These are phyloP conservation scores for Neurospora terricola DNA, from an alignment of 495 filamentous ascomycete species.

Conservation along the genomic window DNA sequence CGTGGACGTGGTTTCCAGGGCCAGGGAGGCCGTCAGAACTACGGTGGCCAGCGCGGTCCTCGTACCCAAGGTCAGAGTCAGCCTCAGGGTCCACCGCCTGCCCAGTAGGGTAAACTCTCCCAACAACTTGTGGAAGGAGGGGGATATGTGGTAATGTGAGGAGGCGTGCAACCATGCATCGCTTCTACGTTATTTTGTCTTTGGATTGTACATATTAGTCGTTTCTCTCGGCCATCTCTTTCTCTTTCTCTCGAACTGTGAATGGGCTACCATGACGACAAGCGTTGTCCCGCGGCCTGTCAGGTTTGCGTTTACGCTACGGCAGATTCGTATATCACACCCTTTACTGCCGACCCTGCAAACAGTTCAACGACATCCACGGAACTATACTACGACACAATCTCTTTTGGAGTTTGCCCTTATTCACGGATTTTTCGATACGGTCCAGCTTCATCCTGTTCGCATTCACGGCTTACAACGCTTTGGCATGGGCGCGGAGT, in stretches of 20 bases:
- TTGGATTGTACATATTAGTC: constrained; percentile 26
- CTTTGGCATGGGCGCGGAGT: neutral
- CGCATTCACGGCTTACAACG: neutral
- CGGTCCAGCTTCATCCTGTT: neutral
- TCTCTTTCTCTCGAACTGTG: neutral
- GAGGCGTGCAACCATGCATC: constrained; percentile 8
- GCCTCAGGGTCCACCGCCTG: constrained; percentile 19
- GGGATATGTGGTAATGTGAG: constrained; percentile 4
- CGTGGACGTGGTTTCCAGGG: constrained; percentile 18
- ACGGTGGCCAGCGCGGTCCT: constrained; percentile 32
- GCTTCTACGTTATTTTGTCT: constrained; percentile 5
- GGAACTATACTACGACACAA: neutral
- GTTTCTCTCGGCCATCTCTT: constrained; percentile 4
- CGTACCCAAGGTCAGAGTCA: constrained; percentile 19
- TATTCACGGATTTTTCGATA: neutral
- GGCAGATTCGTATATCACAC: neutral
- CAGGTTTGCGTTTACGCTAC: neutral
- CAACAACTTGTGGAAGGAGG: neutral
- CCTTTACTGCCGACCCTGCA: neutral
- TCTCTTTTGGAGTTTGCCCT: neutral
- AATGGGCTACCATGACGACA: neutral
- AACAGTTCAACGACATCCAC: neutral
- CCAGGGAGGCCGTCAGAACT: constrained; percentile 30
- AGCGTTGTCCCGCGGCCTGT: neutral
- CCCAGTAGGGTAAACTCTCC: constrained; percentile 17